Evolutionary conservation across 768 basidiomycete genomes (phyloP).

Genomic region (Agrocybe pediades): DNA sequence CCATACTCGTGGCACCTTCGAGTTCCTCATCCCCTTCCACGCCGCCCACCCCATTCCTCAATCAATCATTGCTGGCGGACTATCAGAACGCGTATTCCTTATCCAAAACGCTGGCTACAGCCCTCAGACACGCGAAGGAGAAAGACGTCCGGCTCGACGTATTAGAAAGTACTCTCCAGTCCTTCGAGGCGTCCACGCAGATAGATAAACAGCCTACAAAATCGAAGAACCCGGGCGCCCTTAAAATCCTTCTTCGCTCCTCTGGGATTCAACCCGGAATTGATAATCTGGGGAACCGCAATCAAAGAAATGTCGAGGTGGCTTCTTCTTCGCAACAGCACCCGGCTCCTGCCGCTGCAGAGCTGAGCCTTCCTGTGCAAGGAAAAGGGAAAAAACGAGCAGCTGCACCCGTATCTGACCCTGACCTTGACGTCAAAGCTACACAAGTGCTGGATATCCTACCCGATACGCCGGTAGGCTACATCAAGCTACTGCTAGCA

Average conservation of each 20-base stretch:
- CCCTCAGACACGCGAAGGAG: conserved; percentile 44
- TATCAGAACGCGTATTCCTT: conserved; percentile 73
- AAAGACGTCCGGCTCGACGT: conserved; percentile 62
- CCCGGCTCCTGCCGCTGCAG: background rate
- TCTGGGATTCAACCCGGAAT: conserved; percentile 48
- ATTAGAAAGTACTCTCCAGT: conserved; percentile 51
- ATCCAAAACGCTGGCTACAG: conserved; percentile 46
- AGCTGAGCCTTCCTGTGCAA: background rate
- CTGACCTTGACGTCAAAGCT: conserved; percentile 57
- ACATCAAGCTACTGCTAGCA: conserved; percentile 59
- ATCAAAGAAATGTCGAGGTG: background rate
- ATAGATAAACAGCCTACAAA: conserved; percentile 13
- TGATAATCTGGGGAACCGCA: conserved; percentile 35
- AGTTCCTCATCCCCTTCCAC: conserved; percentile 29
- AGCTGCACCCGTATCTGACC: conserved; percentile 25
- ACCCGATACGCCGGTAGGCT: conserved; percentile 56
- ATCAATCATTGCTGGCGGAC: conserved; percentile 67
- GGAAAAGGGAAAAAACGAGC: conserved; percentile 41
- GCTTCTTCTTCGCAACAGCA: background rate
- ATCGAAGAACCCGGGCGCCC: conserved; percentile 50
- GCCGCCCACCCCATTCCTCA: conserved; percentile 57
- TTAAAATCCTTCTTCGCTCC: conserved; percentile 65
- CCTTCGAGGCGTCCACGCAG: conserved; percentile 30
- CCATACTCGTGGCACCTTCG: conserved; percentile 50
- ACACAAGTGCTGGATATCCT: conserved; percentile 78